Base-by-base conservation (phyloP, 306 rosid species). In the Rosa persica region DNA sequence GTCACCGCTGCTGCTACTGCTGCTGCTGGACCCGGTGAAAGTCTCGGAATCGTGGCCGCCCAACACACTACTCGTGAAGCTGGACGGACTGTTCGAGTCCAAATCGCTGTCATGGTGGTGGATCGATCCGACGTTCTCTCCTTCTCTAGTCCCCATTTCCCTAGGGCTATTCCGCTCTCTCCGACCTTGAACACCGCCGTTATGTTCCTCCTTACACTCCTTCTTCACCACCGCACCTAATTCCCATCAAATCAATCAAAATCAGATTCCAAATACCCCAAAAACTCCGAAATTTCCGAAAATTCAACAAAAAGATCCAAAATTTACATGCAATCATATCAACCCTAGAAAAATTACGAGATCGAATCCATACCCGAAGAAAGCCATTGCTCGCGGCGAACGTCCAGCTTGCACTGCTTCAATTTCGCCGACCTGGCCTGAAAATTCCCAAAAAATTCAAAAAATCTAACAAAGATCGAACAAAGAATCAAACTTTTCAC, bases 331-430 rank as follows among this genome's bases (percentile, higher is more conserved):
- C 38, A 34, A 6, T 12, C 20, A 8, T 25, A 30, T 47, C 10
- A 60, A 48, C 25, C 20, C 30, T 1, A n/a, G 0, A 51, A 8
- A 2, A 20, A 43, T 51, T 11, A 13, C 67, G 43, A 84, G 81
- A 78, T 78, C 61, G 69, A 48, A 5, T 17, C 74, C n/a, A 11
- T 83, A 95, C 99, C 94, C 86, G 90, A 97, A 42, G 96, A 87
- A 47, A 95, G 86, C 99, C 98, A 95, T 84, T 95, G 99, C 79
- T 95, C 99, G 25, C 99, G 97, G 77, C 99, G 99, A 58, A 90
- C 98, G 71, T 95, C 98, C 75, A 93, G 93, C 88, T 95, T 95
- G 76, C 92, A 84, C 86, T 93, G 98, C 90, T 95, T 95, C 95
- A 95, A 88, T 95, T 95, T 95, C 5, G 99, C 98, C 6, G 95